Evolutionary conservation across 73 alveolate genomes (phyloP), one percentile per base, ranked within the genome.

Genomic region (Paramecium pentaurelia): DNA sequence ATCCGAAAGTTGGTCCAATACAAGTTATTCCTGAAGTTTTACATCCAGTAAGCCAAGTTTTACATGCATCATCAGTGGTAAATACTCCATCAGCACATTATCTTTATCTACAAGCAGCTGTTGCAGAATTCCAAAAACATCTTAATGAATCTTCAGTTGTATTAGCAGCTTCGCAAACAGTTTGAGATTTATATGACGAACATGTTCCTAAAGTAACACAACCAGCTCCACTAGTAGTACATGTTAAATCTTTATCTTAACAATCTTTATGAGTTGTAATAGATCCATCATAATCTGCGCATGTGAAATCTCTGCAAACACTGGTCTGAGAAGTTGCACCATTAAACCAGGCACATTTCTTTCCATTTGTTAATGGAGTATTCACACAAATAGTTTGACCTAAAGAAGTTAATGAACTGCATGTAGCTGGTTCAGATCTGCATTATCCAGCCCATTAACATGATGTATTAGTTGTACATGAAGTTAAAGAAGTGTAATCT

Each of bases 161-260:
- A 38, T 40, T 80, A 2, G 91, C 91, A 45, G 44, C 51, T 20
- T 40, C 34, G 16, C 91, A 80, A 44, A 80, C 30, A 27, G 71
- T 8, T 80, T 40, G 8, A 20, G 91, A 25, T 25, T 4, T 44
- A 49, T 80, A 80, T 3, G 47, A n/a, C 8, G 42, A 11, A 36
- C 91, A 80, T 4, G 6, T n/a, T 20, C 75, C 91, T 0, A 45
- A n/a, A 5, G 91, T 20, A 6, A 80, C 59, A 36, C 91, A 80
- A 20, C 91, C 91, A 42, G 91, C 91, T 0, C 91, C 91, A 14
- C 18, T 45, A 0, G 91, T 80, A 38, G 91, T 80, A n/a, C 91
- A 80, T 44, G 87, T 34, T 0, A 3, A 4, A 73, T 37, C 60
- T 16, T 20, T 38, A 16, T 36, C 60, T 0, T 37, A 16, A 25